A percentile compares a stretch with the other conserved stretches of the same genome.
phyloP scores from a whole-genome alignment of 1,284 basidiomycete species.

The Puccinia coronata region DNA sequence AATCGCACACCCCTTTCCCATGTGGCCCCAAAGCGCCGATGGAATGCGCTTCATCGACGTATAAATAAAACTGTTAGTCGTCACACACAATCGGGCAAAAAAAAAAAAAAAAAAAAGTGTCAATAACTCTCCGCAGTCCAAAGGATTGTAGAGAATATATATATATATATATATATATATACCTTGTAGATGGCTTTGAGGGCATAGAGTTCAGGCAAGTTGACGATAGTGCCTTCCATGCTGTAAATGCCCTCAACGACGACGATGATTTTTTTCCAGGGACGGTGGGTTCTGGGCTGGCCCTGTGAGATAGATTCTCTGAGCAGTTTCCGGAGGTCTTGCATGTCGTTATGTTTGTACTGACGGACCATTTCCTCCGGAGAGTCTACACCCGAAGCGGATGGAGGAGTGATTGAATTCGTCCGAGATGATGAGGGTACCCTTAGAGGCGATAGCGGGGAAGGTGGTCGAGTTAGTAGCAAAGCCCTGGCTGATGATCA shows the following conservation, averaged over 20 bases:
- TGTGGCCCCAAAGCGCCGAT: constrained; percentile 91
- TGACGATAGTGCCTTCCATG: constrained; percentile 93
- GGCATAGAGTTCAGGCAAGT: constrained; percentile 79
- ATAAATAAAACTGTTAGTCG: constrained; percentile 78
- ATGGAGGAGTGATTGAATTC: constrained; percentile 97
- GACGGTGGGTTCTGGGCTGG: constrained; percentile 92
- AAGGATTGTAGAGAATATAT: constrained; percentile 18
- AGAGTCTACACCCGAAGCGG: constrained; percentile 84
- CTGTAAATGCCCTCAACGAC: constrained; percentile 95
- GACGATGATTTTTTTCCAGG: constrained; percentile 97
- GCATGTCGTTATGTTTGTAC: constrained; percentile 98
- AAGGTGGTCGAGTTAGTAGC: constrained; percentile 96
- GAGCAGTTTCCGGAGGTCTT: constrained; percentile 75
- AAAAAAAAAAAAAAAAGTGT: too few species aligned
- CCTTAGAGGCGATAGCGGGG: constrained; percentile 85
- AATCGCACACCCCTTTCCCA: constrained; percentile 92
- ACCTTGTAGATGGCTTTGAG: constrained; percentile 97
- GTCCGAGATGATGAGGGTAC: constrained; percentile 93
- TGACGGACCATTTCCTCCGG: constrained; percentile 84
- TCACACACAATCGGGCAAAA: too few species aligned
- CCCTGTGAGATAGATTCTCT: constrained; percentile 94
- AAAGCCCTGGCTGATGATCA: constrained; percentile 95
- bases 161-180: too few species aligned
- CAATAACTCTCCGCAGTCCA: not conserved
- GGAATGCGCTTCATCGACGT: constrained; percentile 96